Conservation (phyloP, 2,329 filamentous ascomycete species). For the Fusarium xylarioides region DNA sequence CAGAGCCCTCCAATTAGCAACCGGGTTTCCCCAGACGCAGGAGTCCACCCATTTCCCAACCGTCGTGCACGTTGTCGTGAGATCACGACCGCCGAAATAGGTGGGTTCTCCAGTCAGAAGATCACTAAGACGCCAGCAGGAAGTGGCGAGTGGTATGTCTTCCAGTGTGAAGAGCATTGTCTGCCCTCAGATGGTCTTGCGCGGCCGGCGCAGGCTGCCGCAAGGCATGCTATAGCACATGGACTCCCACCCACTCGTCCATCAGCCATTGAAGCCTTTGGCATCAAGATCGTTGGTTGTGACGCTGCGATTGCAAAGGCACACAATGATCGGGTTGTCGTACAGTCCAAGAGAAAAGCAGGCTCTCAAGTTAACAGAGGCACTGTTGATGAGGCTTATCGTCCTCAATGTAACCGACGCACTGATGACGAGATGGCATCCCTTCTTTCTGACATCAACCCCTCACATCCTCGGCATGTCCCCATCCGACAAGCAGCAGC, state of each 20-base stretch:
- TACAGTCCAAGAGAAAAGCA: fast-evolving
- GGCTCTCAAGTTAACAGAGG: fast-evolving
- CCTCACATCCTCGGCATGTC: fast-evolving
- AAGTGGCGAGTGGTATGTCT: neutral
- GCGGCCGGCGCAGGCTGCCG: neutral
- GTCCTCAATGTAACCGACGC: no score
- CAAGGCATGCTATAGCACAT: neutral
- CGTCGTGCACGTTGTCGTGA: neutral
- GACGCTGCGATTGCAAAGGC: neutral
- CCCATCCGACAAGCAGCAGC: neutral
- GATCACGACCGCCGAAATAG: neutral
- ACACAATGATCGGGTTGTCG: neutral
- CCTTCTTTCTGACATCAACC: neutral
- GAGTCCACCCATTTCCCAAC: neutral
- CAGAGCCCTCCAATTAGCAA: neutral
- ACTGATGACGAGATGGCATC: neutral
- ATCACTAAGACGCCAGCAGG: neutral
- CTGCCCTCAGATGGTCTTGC: neutral
- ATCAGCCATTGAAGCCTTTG: neutral
- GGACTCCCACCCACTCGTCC: neutral
- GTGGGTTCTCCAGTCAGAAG: neutral
- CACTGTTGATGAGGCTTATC: fast-evolving
- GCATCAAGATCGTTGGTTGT: neutral
- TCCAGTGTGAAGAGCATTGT: neutral
- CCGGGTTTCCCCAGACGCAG: fast-evolving